Percentiles rank a stretch among this genome's conserved stretches.
Conservation (phyloP, 2,329 filamentous ascomycete genomes). For the Alternaria incomplexa region DNA sequence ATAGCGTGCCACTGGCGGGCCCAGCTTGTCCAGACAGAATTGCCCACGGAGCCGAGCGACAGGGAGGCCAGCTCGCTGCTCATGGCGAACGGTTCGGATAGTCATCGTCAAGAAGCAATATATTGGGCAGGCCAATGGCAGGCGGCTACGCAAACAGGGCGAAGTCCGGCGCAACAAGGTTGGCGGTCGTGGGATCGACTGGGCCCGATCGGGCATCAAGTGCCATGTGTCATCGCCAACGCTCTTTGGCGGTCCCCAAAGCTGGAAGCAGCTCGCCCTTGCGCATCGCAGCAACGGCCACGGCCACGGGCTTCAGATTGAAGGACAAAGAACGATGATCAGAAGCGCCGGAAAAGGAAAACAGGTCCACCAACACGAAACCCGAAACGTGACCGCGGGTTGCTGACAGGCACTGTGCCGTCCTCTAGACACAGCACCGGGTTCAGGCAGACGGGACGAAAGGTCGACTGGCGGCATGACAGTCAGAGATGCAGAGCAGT, state of each 20-base stretch:
- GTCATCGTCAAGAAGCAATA: slow-evolving; percentile 38
- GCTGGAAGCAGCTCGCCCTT: slow-evolving; percentile 38
- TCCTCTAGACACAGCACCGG: slow-evolving; percentile 26
- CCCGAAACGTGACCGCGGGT: slow-evolving; percentile 40
- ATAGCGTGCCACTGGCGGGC: slow-evolving; percentile 36
- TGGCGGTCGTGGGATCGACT: slow-evolving; percentile 10
- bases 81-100: slow-evolving; percentile 29
- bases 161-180: slow-evolving; percentile 18
- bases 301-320: slow-evolving; percentile 11
- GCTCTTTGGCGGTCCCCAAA: slow-evolving; percentile 32
- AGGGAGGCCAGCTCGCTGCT: not conserved
- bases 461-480: slow-evolving; percentile 36
- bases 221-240: slow-evolving; percentile 42
- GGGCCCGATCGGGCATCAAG: slow-evolving; percentile 27
- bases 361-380: slow-evolving; percentile 39
- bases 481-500: slow-evolving; percentile 35
- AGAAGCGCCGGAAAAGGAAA: slow-evolving; percentile 21
- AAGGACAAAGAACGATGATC: slow-evolving; percentile 19
- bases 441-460: slow-evolving; percentile 31
- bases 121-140: slow-evolving; percentile 33
- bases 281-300: slow-evolving; percentile 8
- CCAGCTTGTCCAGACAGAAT: slow-evolving; percentile 19
- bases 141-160: slow-evolving; percentile 19
- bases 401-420: slow-evolving; percentile 25
- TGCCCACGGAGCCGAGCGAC: slow-evolving; percentile 13